Evolutionary conservation across 2,329 filamentous ascomycete species (phyloP), one percentile per base, ranked within the genome.

Genomic region (Hymenotorrendiella dingleyae): DNA sequence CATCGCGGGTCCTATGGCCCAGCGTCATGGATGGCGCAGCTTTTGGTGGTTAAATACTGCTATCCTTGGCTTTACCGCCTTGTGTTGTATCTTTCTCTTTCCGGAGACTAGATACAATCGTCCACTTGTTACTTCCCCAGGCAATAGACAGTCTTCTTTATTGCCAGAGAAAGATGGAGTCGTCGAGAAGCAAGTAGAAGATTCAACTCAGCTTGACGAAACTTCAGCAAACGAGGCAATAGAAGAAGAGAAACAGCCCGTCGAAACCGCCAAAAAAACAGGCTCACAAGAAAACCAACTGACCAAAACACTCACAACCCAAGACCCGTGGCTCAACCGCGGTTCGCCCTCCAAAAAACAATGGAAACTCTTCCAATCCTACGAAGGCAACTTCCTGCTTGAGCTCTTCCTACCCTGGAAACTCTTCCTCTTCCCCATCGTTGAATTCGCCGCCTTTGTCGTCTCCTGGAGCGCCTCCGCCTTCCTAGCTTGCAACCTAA

Each of bases 11-110:
- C 62, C 73, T 0, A 83, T 84, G 77, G 70, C 76, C 1, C 64
- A 73, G 14, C 11, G 32, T 5, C 23, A 29, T 24, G 77, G 77
- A 36, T 81, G 76, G 73, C 66, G 76, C 20, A 77, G 65, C 54
- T 83, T 83, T 58, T 83, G 77, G 74, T 83, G 78, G 78, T 65
- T 83, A 48, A 81, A 82, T 49, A 72, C 76, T 2, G 79, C 58
- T 1, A 38, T 82, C 2, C 60, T 78, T 2, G 71, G 63, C 1
- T 54, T 74, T 3, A 69, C 70, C 0, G 61, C 74, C 17, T 22
- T 79, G 4, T 64, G 76, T 55, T 66, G 73, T 24, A 57, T 81
- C 21, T 76, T 80, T 55, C 64, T 76, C 53, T 82, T 82, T 52
- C 80, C 80, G 0, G 79, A 83, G 57, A 82, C 79, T 0, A 74